Evolutionary conservation across 768 basidiomycete species (phyloP).

Genomic region (Phanerochaete sordida): DNA sequence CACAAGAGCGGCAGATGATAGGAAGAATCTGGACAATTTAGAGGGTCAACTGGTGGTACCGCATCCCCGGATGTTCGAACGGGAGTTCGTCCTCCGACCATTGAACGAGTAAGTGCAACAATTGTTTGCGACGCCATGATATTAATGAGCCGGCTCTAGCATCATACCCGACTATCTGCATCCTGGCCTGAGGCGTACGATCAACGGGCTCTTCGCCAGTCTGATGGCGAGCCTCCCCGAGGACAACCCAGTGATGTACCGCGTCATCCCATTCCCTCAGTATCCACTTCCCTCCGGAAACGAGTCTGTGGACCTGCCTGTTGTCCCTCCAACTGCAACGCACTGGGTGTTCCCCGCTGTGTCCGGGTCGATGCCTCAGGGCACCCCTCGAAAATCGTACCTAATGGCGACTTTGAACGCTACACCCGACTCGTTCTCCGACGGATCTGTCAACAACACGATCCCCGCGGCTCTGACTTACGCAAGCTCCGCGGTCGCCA

Average conservation of each 20-base stretch:
- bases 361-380: slow-evolving; percentile 15
- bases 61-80: slow-evolving; percentile 74
- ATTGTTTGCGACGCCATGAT: not conserved
- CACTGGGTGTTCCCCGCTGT: slow-evolving; percentile 45
- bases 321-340: slow-evolving; percentile 44
- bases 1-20: slow-evolving; percentile 41
- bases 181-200: slow-evolving; percentile 48
- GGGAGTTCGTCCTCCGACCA: slow-evolving; percentile 92
- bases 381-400: slow-evolving; percentile 42
- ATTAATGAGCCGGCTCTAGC: slow-evolving; percentile 35
- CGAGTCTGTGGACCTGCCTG: not conserved
- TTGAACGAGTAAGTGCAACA: slow-evolving; percentile 71
- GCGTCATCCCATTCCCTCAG: slow-evolving; percentile 72
- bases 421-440: slow-evolving; percentile 96
- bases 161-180: slow-evolving; percentile 77
- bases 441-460: slow-evolving; percentile 61
- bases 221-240: slow-evolving; percentile 30
- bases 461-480: slow-evolving; percentile 54
- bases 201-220: slow-evolving; percentile 43
- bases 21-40: slow-evolving; percentile 45
- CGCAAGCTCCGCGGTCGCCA: slow-evolving; percentile 40
- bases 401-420: slow-evolving; percentile 92
- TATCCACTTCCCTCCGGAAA: slow-evolving; percentile 34
- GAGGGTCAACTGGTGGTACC: slow-evolving; percentile 77
- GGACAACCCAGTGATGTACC: slow-evolving; percentile 50